Conservation (phyloP, 148 eudicot species). For the Rheum nobile region DNA sequence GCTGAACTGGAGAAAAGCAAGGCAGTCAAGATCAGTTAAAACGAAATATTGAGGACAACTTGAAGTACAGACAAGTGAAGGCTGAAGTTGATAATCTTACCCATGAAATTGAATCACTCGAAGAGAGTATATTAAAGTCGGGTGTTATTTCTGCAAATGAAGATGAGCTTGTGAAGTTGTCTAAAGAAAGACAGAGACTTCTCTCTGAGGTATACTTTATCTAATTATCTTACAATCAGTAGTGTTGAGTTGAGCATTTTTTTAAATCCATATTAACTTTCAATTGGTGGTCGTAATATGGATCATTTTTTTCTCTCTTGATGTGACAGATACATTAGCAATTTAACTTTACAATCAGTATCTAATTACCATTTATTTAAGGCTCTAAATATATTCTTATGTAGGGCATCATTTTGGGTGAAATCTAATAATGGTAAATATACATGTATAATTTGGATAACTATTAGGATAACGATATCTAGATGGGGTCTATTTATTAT, state of each 20-base stretch:
- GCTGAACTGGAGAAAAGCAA: slow-evolving; percentile 34
- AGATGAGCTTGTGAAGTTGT: slow-evolving; percentile 45
- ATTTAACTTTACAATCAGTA: too few relatives aligned
- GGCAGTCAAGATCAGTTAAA: slow-evolving; percentile 31
- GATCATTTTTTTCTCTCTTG: too few relatives aligned
- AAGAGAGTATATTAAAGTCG: slow-evolving; percentile 40
- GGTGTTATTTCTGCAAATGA: slow-evolving; percentile 50
- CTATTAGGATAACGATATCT: neutral
- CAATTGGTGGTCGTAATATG: too few relatives aligned
- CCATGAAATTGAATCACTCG: slow-evolving; percentile 57
- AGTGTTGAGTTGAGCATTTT: neutral
- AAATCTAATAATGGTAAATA: too few relatives aligned
- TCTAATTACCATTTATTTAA: too few relatives aligned
- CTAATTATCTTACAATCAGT: neutral
- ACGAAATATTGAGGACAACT: too few relatives aligned
- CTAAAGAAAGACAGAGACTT: slow-evolving; percentile 75
- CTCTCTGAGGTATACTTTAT: slow-evolving; percentile 78
- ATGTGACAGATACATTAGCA: too few relatives aligned
- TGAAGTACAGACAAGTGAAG: slow-evolving; percentile 50
- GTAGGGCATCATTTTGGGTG: too few relatives aligned
- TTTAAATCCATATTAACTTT: neutral
- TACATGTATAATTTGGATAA: neutral
- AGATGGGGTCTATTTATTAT: neutral
- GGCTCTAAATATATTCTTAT: too few relatives aligned
- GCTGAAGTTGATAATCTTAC: slow-evolving; percentile 47